phyloP scores from a whole-genome alignment of 371 early-diverging fungal genomes.

The Lichtheimia ramosa region DNA sequence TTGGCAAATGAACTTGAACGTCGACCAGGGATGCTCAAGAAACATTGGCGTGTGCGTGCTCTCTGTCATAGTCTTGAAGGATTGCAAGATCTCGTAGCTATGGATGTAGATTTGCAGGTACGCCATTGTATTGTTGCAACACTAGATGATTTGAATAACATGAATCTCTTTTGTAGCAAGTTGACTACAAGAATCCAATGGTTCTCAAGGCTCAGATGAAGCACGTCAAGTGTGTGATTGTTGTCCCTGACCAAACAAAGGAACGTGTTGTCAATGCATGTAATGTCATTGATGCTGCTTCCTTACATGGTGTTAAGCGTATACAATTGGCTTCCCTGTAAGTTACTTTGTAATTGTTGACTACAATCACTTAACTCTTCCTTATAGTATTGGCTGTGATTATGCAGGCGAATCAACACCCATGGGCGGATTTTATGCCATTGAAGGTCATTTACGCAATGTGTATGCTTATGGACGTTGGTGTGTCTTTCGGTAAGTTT shows the following conservation, averaged over 20 bases:
- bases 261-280: background rate
- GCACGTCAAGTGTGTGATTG: conserved; percentile 12
- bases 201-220: conserved; percentile 6
- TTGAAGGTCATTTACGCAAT: conserved; percentile 14
- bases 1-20: conserved; percentile 4
- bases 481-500: conserved; percentile 13
- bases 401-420: background rate
- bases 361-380: background rate
- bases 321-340: conserved; percentile 10
- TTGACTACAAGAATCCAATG: conserved; percentile 11
- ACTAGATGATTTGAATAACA: too few species aligned
- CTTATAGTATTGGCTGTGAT: conserved; percentile 1
- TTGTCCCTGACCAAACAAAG: conserved; percentile 6
- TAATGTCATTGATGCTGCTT: conserved; percentile 8
- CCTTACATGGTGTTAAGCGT: conserved; percentile 5
- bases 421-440: background rate
- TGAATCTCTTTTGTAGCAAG: conserved; percentile 2
- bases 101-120: conserved; percentile 17
- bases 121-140: background rate
- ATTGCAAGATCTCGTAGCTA: conserved; percentile 2
- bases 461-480: conserved; percentile 14
- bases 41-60: conserved; percentile 17
- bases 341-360: too few species aligned
- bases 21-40: conserved; percentile 12
- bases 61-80: conserved; percentile 6